Base-by-base conservation (phyloP, 2,329 filamentous ascomycete species). In the Curvularia sp. region DNA sequence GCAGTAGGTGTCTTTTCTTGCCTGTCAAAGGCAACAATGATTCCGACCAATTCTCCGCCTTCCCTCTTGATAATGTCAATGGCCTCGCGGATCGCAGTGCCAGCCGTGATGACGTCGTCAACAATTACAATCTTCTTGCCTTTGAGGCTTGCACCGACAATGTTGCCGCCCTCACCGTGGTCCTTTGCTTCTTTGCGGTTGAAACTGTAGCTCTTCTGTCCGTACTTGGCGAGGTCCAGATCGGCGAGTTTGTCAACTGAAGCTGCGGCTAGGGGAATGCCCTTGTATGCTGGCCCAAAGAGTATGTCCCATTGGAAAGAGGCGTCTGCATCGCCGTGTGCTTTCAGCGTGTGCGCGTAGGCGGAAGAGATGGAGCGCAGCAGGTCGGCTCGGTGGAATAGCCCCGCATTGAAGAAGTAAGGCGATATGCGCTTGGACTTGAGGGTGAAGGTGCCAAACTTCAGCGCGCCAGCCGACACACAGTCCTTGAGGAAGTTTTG, bases 331-430 rank as follows among this genome's bases (percentile, higher is more conserved):
- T 71, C 59, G 41, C 80, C 78, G 63, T 84, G 78, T n/a, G 77
- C 66, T 52, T 82, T 78, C 41, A 87, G 77, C 1, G 84, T 83
- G 54, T 83, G 80, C 1, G 94, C 94, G 78, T 94, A 98, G 58
- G 94, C 93, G 39, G 87, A 85, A 51, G 90, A 86, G 67, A 97
- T 91, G 55, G 92, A 87, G 62, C 85, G 86, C 63, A 96, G 87
- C 28, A 97, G 86, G 61, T 88, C 84, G 21, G 89, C 90, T 51
- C 88, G 89, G 83, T 95, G 92, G 80, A 98, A 96, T 71, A 91
- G 87, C 59, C 93, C 93, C 46, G 93, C 93, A 79, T 97, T 97
- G 87, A 98, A 96, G 84, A 98, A 98, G 85, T 98, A 98, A 41
- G 95, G 95, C 12, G 93, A 97, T 70, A 77, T 84, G 72, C 94